phyloP scores from a whole-genome alignment of 345 rosid genomes.

The Euphorbia tirucalli region DNA sequence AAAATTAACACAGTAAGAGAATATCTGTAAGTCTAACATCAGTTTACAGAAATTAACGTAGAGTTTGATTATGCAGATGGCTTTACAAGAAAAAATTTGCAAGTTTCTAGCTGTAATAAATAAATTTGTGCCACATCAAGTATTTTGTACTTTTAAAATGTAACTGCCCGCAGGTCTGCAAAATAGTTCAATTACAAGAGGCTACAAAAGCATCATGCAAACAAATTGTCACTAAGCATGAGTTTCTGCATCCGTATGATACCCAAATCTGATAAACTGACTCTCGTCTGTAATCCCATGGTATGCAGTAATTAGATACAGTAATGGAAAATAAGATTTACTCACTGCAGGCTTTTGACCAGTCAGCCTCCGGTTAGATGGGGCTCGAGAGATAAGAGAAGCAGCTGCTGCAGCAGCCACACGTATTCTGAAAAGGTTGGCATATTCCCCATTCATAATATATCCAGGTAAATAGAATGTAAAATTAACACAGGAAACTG shows the following conservation, averaged over 20 bases:
- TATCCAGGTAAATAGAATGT: neutral
- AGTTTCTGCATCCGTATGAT: too few relatives aligned
- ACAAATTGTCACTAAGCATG: neutral
- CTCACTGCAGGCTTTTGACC: slow-evolving; percentile 41
- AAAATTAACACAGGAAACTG: neutral
- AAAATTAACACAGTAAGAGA: neutral
- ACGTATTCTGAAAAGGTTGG: slow-evolving; percentile 46
- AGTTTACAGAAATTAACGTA: neutral
- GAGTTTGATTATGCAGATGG: neutral
- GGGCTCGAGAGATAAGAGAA: slow-evolving; percentile 47
- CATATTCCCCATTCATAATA: neutral
- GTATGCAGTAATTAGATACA: neutral
- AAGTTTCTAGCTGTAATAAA: neutral
- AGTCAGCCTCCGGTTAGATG: slow-evolving; percentile 40
- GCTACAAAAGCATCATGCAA: neutral
- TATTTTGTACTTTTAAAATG: neutral
- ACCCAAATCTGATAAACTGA: neutral
- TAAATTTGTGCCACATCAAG: neutral
- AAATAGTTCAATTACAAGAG: neutral
- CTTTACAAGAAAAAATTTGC: neutral
- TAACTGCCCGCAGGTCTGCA: neutral
- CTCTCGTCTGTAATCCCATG: neutral
- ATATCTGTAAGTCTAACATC: neutral
- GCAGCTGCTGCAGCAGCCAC: slow-evolving; percentile 72
- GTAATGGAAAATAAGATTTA: neutral